Evolutionary conservation across 2,329 filamentous ascomycete genomes (phyloP), one percentile per base, ranked within the genome.

Genomic region (Knufia fluminis): DNA sequence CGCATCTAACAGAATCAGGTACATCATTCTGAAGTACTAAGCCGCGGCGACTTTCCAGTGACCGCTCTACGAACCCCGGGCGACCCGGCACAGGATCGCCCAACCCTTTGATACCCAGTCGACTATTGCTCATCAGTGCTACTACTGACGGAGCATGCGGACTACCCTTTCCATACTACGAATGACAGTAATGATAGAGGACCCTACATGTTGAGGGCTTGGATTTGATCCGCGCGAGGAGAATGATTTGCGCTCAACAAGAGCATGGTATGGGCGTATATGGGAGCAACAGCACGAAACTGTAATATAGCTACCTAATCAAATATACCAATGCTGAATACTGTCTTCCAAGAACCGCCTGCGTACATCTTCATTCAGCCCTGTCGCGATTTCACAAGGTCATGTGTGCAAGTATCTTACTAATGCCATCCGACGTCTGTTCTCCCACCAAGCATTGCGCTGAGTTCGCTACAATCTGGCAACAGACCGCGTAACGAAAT

Each of bases 1-100:
- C 44, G 33, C 17, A 52, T 55, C 54, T 58, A 54, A 56, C 43
- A 38, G 12, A 28, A 57, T 31, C 62, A 82, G 79, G 57, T 82
- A 92, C 78, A 90, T 94, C 64, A 92, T 94, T 60, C 76, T 92
- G 62, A 92, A 91, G 72, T 91, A 89, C 67, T 94, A 87, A 69
- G 55, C 41, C 41, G 43, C 46, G 54, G 9, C 12, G 12, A 17
- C 22, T 40, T 22, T 19, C 22, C 12, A 12, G 17, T 6, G 19
- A 26, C 16, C 17, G 14, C 17, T 28, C n/a, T 44, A 26, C 41
- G 4, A 44, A 17, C 38, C 17, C 6, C 38, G 10, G 17, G 16
- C 38, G 16, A 16, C n/a, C 19, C 35, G 19, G 7, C 26, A 28
- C 26, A 42, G 45, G 43, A 42, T 40, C 33, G 39, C 16, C 16